phyloP scores from a whole-genome alignment of 2,329 filamentous ascomycete species.

The Talaromyces amestolkiae region DNA sequence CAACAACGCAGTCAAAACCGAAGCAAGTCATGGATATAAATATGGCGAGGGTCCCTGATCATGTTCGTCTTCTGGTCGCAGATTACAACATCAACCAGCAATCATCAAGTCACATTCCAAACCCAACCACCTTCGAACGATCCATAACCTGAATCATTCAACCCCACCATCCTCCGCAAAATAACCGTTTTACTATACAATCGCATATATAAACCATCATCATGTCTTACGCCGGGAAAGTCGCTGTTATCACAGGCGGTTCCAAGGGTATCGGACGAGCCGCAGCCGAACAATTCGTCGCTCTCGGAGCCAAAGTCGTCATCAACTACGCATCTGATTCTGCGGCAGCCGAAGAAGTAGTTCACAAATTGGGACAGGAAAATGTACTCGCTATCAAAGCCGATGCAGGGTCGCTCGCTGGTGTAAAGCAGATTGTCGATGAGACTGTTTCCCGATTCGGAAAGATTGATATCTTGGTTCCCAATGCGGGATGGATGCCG shows the following conservation, averaged over 20 bases:
- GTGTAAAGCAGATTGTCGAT: constrained; percentile 51
- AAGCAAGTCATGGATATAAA: background rate
- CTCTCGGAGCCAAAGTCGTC: constrained; percentile 45
- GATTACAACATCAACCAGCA: background rate
- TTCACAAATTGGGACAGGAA: constrained; percentile 46
- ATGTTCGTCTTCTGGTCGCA: background rate
- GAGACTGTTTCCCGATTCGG: constrained; percentile 51
- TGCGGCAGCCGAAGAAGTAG: constrained; percentile 54
- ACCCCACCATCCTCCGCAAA: background rate
- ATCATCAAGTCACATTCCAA: background rate
- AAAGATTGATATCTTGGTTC: constrained; percentile 59
- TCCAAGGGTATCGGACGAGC: constrained; percentile 43
- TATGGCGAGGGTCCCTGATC: background rate
- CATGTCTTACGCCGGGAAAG: constrained; percentile 31
- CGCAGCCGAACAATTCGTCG: constrained; percentile 37
- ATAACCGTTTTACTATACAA: background rate
- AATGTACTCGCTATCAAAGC: constrained; percentile 56
- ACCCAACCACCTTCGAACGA: too few relatives aligned
- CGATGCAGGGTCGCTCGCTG: constrained; percentile 49
- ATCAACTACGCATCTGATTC: constrained; percentile 59
- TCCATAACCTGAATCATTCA: background rate
- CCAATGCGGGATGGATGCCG: constrained; percentile 55
- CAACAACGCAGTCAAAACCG: background rate
- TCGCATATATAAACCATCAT: background rate
- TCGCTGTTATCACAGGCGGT: constrained; percentile 42